These are phyloP conservation scores for Puccinia coronata DNA, from an alignment of 1,284 basidiomycete genomes.

Conservation along the genomic window DNA sequence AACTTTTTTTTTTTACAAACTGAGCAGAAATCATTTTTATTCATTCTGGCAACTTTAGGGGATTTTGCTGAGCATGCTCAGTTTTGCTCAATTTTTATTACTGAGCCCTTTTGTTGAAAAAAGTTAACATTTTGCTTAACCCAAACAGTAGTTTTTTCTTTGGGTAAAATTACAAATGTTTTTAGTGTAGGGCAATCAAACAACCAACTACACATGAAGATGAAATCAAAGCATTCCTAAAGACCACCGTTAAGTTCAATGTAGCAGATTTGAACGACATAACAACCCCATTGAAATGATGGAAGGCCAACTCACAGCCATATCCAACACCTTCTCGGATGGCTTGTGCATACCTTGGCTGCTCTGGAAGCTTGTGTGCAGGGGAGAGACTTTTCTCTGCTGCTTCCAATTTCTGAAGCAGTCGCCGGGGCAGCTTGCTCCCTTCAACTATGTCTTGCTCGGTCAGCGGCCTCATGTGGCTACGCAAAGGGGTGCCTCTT, in stretches of 20 bases:
- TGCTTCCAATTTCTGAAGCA: background rate
- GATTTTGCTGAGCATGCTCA: no score
- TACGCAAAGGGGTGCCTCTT: background rate
- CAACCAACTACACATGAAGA: background rate
- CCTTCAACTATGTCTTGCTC: background rate
- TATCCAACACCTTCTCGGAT: background rate
- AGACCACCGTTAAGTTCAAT: background rate
- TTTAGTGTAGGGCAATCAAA: no score
- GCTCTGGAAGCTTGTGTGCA: background rate
- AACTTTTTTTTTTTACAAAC: no score
- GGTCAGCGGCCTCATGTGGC: background rate
- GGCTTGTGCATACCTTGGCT: background rate
- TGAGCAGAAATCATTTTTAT: no score
- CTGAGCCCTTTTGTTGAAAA: no score
- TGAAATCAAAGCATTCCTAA: background rate
- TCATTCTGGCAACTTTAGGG: no score
- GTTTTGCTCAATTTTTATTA: no score
- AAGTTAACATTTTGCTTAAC: no score
- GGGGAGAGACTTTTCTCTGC: background rate
- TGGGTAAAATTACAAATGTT: no score
- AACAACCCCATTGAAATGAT: slow-evolving; percentile 7
- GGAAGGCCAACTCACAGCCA: background rate
- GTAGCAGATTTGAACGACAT: background rate
- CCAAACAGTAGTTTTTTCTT: no score
- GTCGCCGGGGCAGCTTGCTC: background rate